A percentile compares a stretch with the other conserved stretches of the same genome.
These are phyloP conservation scores for Glycine tomentella DNA, from an alignment of 306 rosid genomes.

Conservation along the genomic window DNA sequence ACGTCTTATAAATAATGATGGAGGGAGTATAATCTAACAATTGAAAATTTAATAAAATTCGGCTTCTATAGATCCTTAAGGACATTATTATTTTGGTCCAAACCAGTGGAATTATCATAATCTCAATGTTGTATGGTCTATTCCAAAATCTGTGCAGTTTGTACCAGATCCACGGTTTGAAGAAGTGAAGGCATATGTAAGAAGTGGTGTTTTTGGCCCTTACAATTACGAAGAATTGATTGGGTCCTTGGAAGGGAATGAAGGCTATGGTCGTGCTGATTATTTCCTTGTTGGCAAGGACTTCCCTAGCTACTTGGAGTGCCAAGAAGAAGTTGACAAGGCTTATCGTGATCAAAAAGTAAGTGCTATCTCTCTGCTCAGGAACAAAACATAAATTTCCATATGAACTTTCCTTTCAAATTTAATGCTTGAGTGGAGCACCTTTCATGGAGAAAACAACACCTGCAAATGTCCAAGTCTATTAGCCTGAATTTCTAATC, in stretches of 20 bases:
- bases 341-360: constrained; percentile 82
- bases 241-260: constrained; percentile 91
- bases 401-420: not conserved
- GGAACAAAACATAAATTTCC: not conserved
- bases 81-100: constrained; percentile 2
- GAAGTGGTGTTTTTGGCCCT: constrained; percentile 87
- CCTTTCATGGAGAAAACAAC: not conserved
- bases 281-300: constrained; percentile 96
- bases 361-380: constrained; percentile 31
- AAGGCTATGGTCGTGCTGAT: constrained; percentile 92
- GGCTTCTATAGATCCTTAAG: not conserved
- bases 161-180: constrained; percentile 87
- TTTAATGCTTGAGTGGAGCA: not conserved
- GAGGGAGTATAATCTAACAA: not conserved
- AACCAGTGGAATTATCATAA: not conserved
- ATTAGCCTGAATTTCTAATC: constrained; percentile 4
- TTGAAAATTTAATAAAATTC: constrained; percentile 9
- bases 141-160: constrained; percentile 59
- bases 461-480: not conserved
- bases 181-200: constrained; percentile 80
- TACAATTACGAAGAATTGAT: constrained; percentile 73
- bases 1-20: no score
- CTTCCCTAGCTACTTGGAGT: constrained; percentile 90
- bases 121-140: constrained; percentile 18
- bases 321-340: constrained; percentile 86